Evolutionary conservation across 306 rosid species (phyloP), one percentile per base, ranked within the genome.

Genomic region (Abrus pulchellus): DNA sequence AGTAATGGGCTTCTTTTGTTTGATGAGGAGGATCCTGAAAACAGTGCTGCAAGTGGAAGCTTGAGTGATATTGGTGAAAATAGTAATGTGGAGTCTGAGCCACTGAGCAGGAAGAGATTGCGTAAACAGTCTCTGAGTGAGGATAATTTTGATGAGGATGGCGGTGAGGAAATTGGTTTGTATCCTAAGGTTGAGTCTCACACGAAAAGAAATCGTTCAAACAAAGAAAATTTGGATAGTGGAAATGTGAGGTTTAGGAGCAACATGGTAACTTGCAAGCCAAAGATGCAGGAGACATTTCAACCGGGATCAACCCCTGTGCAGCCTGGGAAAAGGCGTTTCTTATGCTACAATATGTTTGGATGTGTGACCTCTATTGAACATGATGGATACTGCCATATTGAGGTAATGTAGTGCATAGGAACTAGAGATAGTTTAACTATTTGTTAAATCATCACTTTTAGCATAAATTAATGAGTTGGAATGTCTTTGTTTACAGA

Each of bases 301-400:
- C 99, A 95, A 83, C 91, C 97, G 33, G 98, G 99, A 36, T 86
- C 93, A 5, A 93, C 98, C 76, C 99, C 97, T 29, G 76, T 80
- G 60, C 97, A 87, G 87, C 88, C 89, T 14, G 99, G 92, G 61
- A 93, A 90, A 82, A 91, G 92, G 81, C 96, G 85, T 55, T 93
- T 95, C 88, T 83, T 95, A 81, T 95, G 98, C 87, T 95, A 93
- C 87, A 95, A 86, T 82, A 91, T 95, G 98, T 92, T 92, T 71
- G 99, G 99, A 78, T 82, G 91, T 85, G 86, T 95, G 86, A 93
- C 98, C 27, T 69, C 97, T 38, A 74, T 90, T 72, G 98, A 93
- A 75, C 92, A 88, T 14, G 99, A 91, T 20, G 99, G 97, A 29
- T 95, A 84, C 86, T 95, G 90, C 78, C 99, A 93, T 77, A 90